phyloP scores from a whole-genome alignment of 2,329 filamentous ascomycete species.

The Tolypocladium capitatum region DNA sequence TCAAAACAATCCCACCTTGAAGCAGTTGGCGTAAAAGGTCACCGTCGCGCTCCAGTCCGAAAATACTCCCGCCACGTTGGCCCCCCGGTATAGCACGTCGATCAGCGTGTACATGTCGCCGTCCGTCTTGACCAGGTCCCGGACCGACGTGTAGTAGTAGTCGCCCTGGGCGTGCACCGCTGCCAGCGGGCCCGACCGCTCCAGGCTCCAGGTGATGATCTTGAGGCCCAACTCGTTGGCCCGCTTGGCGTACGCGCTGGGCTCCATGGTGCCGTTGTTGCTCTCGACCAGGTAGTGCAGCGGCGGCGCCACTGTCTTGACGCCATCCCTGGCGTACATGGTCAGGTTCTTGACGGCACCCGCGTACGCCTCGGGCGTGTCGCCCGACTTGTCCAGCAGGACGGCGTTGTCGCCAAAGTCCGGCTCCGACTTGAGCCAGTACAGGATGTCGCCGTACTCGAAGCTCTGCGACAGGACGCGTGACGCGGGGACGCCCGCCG shows the following conservation, averaged over 20 bases:
- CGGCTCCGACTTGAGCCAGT: slow-evolving; percentile 52
- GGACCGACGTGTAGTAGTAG: slow-evolving; percentile 44
- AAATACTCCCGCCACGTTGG: slow-evolving; percentile 50
- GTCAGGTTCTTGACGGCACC: slow-evolving; percentile 44
- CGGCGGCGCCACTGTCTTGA: slow-evolving; percentile 50
- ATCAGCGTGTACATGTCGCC: slow-evolving; percentile 55
- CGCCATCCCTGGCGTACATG: slow-evolving; percentile 40
- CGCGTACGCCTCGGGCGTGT: slow-evolving; percentile 34
- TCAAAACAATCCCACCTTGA: slow-evolving; percentile 21
- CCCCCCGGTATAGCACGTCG: slow-evolving; percentile 47
- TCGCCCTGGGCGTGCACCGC: slow-evolving; percentile 30
- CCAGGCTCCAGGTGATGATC: slow-evolving; percentile 56
- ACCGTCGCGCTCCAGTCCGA: slow-evolving; percentile 57
- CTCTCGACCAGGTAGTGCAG: slow-evolving; percentile 47
- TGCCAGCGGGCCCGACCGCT: slow-evolving; percentile 48
- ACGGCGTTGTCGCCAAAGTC: slow-evolving; percentile 49
- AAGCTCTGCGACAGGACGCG: slow-evolving; percentile 54
- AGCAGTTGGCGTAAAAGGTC: slow-evolving; percentile 61
- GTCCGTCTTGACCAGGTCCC: slow-evolving; percentile 43
- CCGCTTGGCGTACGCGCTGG: slow-evolving; percentile 47
- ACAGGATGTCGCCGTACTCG: slow-evolving; percentile 48
- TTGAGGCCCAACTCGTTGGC: slow-evolving; percentile 49
- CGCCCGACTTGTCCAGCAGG: slow-evolving; percentile 50
- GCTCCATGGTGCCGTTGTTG: slow-evolving; percentile 40
- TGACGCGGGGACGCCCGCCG: slow-evolving; percentile 34